These are phyloP conservation scores for Fraxinus baroniana DNA, from an alignment of 305 asterid genomes.

Conservation along the genomic window DNA sequence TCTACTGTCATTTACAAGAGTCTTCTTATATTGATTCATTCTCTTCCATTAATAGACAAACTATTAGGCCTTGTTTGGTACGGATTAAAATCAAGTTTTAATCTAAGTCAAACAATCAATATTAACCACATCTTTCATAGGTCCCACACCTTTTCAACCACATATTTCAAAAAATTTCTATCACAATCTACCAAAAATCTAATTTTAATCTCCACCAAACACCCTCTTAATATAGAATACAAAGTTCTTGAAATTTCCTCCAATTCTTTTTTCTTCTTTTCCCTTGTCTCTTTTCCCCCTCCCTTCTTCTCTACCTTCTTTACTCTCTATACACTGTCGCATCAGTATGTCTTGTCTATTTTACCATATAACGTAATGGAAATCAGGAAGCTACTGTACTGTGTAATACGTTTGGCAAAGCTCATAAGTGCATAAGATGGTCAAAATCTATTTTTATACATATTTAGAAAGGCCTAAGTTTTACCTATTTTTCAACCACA, in stretches of 20 bases:
- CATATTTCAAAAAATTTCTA: too few species aligned
- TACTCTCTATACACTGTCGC: neutral
- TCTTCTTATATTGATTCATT: neutral
- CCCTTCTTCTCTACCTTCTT: neutral
- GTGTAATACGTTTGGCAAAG: neutral
- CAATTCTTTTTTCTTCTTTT: neutral
- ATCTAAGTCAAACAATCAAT: too few species aligned
- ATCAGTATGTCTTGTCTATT: neutral
- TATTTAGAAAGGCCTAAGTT: neutral
- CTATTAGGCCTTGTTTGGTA: neutral
- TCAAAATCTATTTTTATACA: neutral
- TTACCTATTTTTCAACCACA: neutral
- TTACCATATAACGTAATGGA: neutral
- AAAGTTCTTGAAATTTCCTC: neutral
- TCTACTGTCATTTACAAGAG: neutral
- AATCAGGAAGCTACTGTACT: neutral
- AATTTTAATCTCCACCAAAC: too few species aligned
- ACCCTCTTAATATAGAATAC: neutral
- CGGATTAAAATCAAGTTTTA: too few species aligned
- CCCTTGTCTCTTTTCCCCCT: neutral
- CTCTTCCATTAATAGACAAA: neutral
- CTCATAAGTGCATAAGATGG: neutral
- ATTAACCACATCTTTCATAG: too few species aligned
- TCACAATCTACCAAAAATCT: too few species aligned
- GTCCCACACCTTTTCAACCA: too few species aligned